Base-by-base conservation (phyloP, 176 grass and related monocot species). In the Rhynchospora pubera region DNA sequence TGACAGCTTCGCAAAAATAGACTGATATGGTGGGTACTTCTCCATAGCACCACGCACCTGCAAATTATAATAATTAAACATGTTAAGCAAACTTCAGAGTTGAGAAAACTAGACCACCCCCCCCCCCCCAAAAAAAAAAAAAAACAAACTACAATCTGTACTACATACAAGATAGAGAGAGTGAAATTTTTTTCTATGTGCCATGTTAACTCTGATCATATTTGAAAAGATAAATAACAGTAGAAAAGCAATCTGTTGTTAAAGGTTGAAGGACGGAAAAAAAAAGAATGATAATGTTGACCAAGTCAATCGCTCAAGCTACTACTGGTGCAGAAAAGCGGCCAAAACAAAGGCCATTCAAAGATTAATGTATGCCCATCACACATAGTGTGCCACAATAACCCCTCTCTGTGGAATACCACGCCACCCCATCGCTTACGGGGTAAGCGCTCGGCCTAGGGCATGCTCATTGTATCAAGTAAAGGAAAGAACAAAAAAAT, bases 1-100 rank as follows among this genome's bases (percentile, higher is more conserved):
- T 5, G 93, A 93, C 63, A 99, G 83, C 43, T 87, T 95, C 0
- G 93, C 80, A 90, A 99, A 99, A 47, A 99, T 99, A 76, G 89
- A 74, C 79, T 95, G 96, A 79, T 93, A 99, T 52, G 96, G 92
- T 46, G 96, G 96, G 52, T 95, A 99, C 85, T 99, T 99, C 24
- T 99, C 96, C 96, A 99, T 93, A 53, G 57, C 93, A 91, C 80
- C 92, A 84, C 90, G 91, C 14, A 99, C 96, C 91, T 95, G 75
- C 42, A 78, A 61, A 44, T 86, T 13, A 10, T 84, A n/a, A 12
- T 45, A 61, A 56, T 10, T 81, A 66, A 78, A 1, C 79, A 2
- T 85, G 13, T 65, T 39, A 84, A 16, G 64, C 18, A 72, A 30
- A 65, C n/a, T 57, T 14, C 77, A 62, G 26, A 46, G 14, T 69